Base-by-base conservation (phyloP, 495 filamentous ascomycete genomes). In the Tuber melanosporum region DNA sequence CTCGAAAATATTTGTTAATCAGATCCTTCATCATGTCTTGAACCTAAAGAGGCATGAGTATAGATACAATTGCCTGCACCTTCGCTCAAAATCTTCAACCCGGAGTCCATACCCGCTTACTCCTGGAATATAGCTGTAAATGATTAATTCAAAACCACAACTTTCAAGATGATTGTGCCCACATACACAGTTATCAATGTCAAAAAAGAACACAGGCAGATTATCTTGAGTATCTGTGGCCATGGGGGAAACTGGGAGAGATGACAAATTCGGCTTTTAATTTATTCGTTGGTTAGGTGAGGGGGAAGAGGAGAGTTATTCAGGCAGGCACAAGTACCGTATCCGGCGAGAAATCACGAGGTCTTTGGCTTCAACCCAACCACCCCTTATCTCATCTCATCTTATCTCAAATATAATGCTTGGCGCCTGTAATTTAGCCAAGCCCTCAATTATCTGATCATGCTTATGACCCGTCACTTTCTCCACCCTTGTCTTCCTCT, bases 161-260 rank as follows among this genome's bases (percentile, higher is more conserved):
- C 39, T 17, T n/a, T n/a, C 26, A 44, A 69, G 20, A 36, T 72
- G 44, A 41, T n/a, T 12, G 47, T 20, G 73, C 71, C 42, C 75
- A 88, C 89, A 78, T 87, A 92, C 90, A 85, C 96, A 98, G 82
- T 99, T 99, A 88, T 99, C 96, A 83, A 99, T 98, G 82, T 99
- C 96, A 79, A 94, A 93, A 84, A 94, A 95, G 85, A 94, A 92
- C 7, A 93, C 87, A 0, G 90, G 89, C 70, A 90, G 84, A 47
- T 78, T 75, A n/a, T 79, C 57, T 57, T 75, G 45, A 41, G 62
- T 32, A 70, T 47, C 77, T 15, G 57, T 36, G 36, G 74, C 44
- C 80, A 81, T 74, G 44, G 32, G 6, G 46, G 42, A 15, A 42
- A 32, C 72, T 72, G 32, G n/a, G 22, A 19, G 71, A 47, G 17